Base-by-base conservation (phyloP, 192 early-diverging fungal genomes). In the Powellomyces hirtus region DNA sequence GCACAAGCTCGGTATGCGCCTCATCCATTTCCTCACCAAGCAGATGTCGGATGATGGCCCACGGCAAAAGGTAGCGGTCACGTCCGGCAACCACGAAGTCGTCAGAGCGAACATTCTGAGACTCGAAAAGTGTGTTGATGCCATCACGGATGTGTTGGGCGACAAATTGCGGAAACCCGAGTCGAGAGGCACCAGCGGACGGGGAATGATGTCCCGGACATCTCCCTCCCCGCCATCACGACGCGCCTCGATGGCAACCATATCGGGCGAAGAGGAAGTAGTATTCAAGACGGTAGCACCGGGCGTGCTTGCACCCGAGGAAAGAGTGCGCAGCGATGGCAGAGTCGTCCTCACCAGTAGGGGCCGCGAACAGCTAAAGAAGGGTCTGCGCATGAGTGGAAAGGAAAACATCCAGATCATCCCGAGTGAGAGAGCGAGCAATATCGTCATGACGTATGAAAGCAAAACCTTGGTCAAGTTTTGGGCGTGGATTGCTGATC, bases 341-440 rank as follows among this genome's bases (percentile, higher is more conserved):
- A 22, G 11, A 14, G 52, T 34, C n/a, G 65, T 67, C 26, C 38
- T 67, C 33, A 67, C 65, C 6, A 24, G 22, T 22, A 31, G 65
- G 14, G 65, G 65, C 4, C 50, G 65, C 20, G 52, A 69, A 50
- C 59, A 69, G 42, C 31, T 69, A 40, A 61, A 59, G 22, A 38
- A 30, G 22, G 67, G 58, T 6, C 24, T 61, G 20, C 26, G 67
- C 20, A 59, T 59, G 67, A 60, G 67, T 62, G 44, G 42, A 16
- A 69, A 61, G 58, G 59, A 60, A n/a, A 38, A 69, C 40, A 51
- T 69, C 6, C 56, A 16, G 40, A 61, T 69, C 33, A 40, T 69
- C 14, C 37, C 58, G 16, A 61, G 45, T 40, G 58, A 49, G 4
- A 42, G 58, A 24, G 67, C 59, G 16, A 29, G 35, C 6, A 22